Evolutionary conservation across 768 basidiomycete species (phyloP).

Genomic region (Calocybe gangraenosa): DNA sequence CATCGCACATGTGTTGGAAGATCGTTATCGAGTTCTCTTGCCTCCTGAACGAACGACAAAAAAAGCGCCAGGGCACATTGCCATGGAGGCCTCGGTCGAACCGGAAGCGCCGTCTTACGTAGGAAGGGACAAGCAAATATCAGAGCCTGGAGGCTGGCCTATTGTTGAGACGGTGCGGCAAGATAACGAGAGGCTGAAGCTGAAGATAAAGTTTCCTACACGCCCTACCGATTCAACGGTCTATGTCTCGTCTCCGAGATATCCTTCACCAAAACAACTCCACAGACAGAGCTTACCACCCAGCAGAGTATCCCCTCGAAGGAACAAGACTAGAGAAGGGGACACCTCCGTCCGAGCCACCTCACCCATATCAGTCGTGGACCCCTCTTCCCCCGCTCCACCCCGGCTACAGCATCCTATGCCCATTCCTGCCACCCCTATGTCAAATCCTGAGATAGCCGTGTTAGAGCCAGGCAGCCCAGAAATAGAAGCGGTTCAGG

Average conservation of each 20-base stretch:
- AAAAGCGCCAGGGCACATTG: slow-evolving; percentile 24
- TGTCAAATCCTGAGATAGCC: slow-evolving; percentile 27
- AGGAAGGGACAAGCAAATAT: slow-evolving; percentile 22
- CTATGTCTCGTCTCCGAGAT: slow-evolving; percentile 20
- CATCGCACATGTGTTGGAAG: slow-evolving; percentile 60
- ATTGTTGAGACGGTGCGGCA: slow-evolving; percentile 20
- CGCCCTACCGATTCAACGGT: slow-evolving; percentile 13
- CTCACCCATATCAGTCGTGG: background rate
- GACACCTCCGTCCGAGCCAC: background rate
- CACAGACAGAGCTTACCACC: slow-evolving; percentile 16
- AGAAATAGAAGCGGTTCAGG: slow-evolving; percentile 2
- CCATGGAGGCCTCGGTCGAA: slow-evolving; percentile 18
- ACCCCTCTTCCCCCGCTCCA: background rate
- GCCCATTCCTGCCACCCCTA: slow-evolving; percentile 16
- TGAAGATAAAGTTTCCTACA: slow-evolving; percentile 30
- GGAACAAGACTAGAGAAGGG: background rate
- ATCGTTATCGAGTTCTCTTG: slow-evolving; percentile 70
- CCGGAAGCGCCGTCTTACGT: slow-evolving; percentile 18
- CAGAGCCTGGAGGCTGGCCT: slow-evolving; percentile 27
- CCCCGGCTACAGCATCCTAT: background rate
- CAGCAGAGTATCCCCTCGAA: slow-evolving; percentile 8
- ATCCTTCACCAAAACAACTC: slow-evolving; percentile 23
- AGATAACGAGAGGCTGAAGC: slow-evolving; percentile 31
- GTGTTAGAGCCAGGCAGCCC: slow-evolving; percentile 13
- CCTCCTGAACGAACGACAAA: slow-evolving; percentile 51